Evolutionary conservation across 2,329 filamentous ascomycete genomes (phyloP).

Genomic region (Fusarium camptoceras): DNA sequence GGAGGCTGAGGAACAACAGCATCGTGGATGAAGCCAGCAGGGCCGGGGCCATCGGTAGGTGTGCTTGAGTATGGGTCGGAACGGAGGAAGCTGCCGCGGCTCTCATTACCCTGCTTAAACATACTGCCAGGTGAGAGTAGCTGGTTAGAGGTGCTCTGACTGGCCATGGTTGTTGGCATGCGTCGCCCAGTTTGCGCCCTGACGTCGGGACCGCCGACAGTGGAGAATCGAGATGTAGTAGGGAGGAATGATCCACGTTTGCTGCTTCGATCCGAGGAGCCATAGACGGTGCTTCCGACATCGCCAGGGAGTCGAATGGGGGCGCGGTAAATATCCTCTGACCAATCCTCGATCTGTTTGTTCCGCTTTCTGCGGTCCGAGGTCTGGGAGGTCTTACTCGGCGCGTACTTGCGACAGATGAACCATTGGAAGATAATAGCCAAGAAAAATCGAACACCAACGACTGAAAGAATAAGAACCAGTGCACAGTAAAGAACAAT

Average conservation of each 20-base stretch:
- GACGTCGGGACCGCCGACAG: constrained; percentile 81
- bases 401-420: constrained; percentile 85
- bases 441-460: constrained; percentile 85
- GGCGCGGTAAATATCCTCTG: constrained; percentile 94
- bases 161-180: constrained; percentile 93
- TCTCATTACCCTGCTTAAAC: constrained; percentile 75
- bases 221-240: constrained; percentile 93
- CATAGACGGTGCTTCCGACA: constrained; percentile 71
- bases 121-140: constrained; percentile 77
- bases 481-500: constrained; percentile 96
- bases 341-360: constrained; percentile 97
- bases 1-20: constrained; percentile 95
- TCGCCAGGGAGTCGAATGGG: constrained; percentile 84
- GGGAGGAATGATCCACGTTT: constrained; percentile 92
- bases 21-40: constrained; percentile 95
- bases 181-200: constrained; percentile 61
- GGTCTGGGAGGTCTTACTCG: constrained; percentile 84
- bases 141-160: constrained; percentile 80
- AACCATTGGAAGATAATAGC: constrained; percentile 98
- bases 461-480: constrained; percentile 90
- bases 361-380: constrained; percentile 86
- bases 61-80: constrained; percentile 66
- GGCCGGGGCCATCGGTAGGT: constrained; percentile 77
- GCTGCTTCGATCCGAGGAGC: constrained; percentile 73
- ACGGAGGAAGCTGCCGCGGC: constrained; percentile 73